phyloP scores from a whole-genome alignment of 2,329 filamentous ascomycete genomes.

The Hypoxylon sp. region DNA sequence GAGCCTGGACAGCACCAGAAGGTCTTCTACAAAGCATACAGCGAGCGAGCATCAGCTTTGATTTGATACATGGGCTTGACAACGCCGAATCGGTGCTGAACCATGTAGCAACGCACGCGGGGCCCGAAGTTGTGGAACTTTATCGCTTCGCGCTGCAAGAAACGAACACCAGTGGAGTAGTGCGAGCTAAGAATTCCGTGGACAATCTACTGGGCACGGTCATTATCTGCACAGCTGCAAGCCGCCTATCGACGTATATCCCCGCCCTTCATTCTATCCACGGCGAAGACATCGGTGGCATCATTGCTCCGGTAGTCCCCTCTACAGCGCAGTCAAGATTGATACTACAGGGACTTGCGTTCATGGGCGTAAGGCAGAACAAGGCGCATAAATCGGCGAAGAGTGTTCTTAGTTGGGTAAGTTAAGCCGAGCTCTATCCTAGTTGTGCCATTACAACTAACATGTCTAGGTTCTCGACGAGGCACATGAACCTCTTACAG shows the following conservation, averaged over 20 bases:
- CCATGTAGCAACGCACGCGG: slow-evolving; percentile 79
- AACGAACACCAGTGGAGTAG: slow-evolving; percentile 80
- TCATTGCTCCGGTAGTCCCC: slow-evolving; percentile 83
- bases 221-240: slow-evolving; percentile 80
- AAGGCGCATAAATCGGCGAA: slow-evolving; percentile 80
- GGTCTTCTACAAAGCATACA: slow-evolving; percentile 81
- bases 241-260: slow-evolving; percentile 75
- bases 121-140: slow-evolving; percentile 82
- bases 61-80: slow-evolving; percentile 84
- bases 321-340: slow-evolving; percentile 76
- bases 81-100: slow-evolving; percentile 79
- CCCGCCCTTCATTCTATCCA: slow-evolving; percentile 73
- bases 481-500: slow-evolving; percentile 48
- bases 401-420: slow-evolving; percentile 84
- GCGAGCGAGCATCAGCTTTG: slow-evolving; percentile 80
- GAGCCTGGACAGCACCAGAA: slow-evolving; percentile 79
- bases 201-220: slow-evolving; percentile 82
- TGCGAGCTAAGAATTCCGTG: slow-evolving; percentile 79
- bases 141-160: slow-evolving; percentile 82
- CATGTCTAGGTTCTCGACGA: slow-evolving; percentile 51
- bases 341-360: slow-evolving; percentile 79
- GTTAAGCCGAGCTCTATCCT: slow-evolving; percentile 51
- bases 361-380: slow-evolving; percentile 85
- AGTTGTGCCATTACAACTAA: slow-evolving; percentile 34
- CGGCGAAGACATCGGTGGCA: slow-evolving; percentile 74